Conservation (phyloP, 345 rosid species). For the Syzygium oleosum region DNA sequence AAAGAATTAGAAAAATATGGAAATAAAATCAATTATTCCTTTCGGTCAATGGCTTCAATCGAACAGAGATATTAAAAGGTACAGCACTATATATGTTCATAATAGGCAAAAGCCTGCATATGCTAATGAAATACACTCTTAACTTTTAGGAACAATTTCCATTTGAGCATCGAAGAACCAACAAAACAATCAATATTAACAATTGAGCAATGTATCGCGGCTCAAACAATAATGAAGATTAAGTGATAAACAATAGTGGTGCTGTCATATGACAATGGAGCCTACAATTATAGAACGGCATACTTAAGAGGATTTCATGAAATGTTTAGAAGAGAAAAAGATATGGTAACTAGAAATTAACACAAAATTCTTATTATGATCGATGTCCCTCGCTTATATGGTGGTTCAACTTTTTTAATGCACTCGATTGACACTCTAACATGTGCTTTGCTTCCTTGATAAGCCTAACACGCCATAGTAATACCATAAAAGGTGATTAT, state of each 20-base stretch:
- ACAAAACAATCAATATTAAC: not conserved
- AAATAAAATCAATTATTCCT: not conserved
- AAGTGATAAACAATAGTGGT: not conserved
- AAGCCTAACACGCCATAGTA: not conserved
- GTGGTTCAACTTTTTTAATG: not conserved
- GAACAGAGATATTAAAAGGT: not conserved
- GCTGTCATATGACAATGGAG: not conserved
- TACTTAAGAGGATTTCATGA: not conserved
- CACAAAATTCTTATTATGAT: not conserved
- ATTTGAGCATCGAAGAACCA: not conserved
- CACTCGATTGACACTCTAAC: not conserved
- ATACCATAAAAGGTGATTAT: not conserved
- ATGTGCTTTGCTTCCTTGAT: not conserved
- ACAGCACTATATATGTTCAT: not conserved
- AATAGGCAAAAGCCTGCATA: not conserved
- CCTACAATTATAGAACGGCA: not conserved
- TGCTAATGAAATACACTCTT: not conserved
- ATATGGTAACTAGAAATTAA: not conserved
- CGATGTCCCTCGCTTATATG: not conserved
- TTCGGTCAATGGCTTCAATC: not conserved
- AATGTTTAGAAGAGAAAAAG: not conserved
- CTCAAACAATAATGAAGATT: not conserved
- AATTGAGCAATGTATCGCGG: not conserved
- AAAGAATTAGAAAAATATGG: not conserved
- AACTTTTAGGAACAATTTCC: not conserved